Conservation (phyloP, 2,329 filamentous ascomycete species). For the Colletotrichum lindemuthianum region DNA sequence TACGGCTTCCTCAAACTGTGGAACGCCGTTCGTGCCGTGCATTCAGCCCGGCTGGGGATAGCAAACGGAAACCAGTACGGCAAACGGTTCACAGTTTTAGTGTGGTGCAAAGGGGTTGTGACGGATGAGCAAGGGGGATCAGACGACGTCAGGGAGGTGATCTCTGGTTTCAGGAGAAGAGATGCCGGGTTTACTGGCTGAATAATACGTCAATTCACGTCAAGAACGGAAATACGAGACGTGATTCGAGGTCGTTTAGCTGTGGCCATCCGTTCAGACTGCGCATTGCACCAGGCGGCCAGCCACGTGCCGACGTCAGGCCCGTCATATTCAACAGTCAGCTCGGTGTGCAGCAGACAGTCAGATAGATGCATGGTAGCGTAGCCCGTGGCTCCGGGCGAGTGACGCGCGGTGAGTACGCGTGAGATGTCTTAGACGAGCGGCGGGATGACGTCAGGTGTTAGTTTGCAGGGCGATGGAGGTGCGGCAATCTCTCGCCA, state of each 20-base stretch:
- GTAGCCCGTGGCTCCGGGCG: too few relatives aligned
- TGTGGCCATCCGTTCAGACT: slow-evolving; percentile 5
- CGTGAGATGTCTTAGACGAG: slow-evolving; percentile 13
- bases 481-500: slow-evolving; percentile 2
- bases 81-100: neutral
- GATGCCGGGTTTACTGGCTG: neutral
- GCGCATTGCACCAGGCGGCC: slow-evolving; percentile 8
- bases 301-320: slow-evolving; percentile 20
- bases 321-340: neutral
- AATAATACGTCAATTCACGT: neutral
- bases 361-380: too few relatives aligned
- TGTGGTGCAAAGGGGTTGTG: neutral
- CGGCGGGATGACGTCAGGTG: slow-evolving; percentile 27
- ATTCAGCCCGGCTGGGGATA: neutral
- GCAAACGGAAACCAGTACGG: slow-evolving; percentile 3
- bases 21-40: neutral
- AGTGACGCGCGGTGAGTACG: neutral
- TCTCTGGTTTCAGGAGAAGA: slow-evolving; percentile 7
- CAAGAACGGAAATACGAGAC: slow-evolving; percentile 5
- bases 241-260: slow-evolving; percentile 6
- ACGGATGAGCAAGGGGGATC: neutral
- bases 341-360: neutral
- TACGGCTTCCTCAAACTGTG: slow-evolving; percentile 15
- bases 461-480: slow-evolving; percentile 7
- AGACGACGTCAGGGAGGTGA: slow-evolving; percentile 25